A percentile compares a stretch with the other conserved stretches of the same genome.
Conservation (phyloP, 2,329 filamentous ascomycete genomes). For the Aspergillus hiratsukae region DNA sequence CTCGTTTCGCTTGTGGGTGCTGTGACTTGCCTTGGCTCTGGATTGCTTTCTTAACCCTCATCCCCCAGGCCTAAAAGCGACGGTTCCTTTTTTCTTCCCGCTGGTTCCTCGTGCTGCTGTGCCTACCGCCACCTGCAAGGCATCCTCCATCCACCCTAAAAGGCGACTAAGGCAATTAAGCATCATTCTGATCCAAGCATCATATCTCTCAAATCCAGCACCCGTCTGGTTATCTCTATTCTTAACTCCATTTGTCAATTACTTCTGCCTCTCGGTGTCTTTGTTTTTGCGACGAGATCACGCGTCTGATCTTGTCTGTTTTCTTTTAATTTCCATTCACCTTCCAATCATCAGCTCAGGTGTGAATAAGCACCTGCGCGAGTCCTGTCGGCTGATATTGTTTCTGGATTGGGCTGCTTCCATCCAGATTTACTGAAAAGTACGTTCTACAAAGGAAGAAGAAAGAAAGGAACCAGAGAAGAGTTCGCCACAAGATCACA, state of each 20-base stretch:
- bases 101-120: constrained; percentile 31
- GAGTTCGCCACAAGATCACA: neutral
- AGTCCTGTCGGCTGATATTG: neutral
- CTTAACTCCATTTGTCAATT: neutral
- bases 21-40: constrained; percentile 5
- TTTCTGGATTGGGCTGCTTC: neutral
- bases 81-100: constrained; percentile 21
- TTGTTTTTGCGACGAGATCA: neutral
- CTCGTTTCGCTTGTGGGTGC: constrained; percentile 4
- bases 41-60: constrained; percentile 20
- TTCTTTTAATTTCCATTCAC: constrained; percentile 1
- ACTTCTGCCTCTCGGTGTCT: constrained; percentile 4
- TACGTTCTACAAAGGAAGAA: constrained; percentile 12
- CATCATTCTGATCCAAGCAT: constrained; percentile 23
- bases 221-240: constrained; percentile 2
- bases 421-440: constrained; percentile 12
- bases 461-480: constrained; percentile 7
- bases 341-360: neutral
- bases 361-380: neutral
- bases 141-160: constrained; percentile 32
- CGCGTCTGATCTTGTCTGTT: constrained; percentile 11
- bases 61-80: constrained; percentile 18
- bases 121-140: constrained; percentile 35
- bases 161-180: constrained; percentile 38
- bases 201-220: constrained; percentile 20